These are phyloP conservation scores for Chimonanthus salicifolius DNA, from an alignment of 164 flowering plant genomes.

Conservation along the genomic window DNA sequence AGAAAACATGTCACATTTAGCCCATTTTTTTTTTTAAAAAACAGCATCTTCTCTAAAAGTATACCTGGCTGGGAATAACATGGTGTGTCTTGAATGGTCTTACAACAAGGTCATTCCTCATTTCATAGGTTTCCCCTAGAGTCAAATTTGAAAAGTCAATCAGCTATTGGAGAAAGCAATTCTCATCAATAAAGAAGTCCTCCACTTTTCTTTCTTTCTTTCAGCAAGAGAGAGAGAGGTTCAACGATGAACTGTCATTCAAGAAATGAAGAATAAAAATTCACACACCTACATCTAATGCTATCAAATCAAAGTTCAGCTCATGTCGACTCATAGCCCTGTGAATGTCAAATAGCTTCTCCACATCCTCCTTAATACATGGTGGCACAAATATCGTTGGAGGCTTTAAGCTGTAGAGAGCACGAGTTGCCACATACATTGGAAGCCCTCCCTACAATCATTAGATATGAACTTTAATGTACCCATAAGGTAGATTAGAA, in stretches of 20 bases:
- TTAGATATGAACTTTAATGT: neutral
- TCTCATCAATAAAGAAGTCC: neutral
- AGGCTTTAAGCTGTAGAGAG: constrained; percentile 79
- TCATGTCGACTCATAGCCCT: constrained; percentile 72
- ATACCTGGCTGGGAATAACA: constrained; percentile 97
- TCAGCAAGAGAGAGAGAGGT: no score
- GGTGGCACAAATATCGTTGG: constrained; percentile 93
- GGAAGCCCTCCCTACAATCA: constrained; percentile 91
- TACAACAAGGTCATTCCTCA: constrained; percentile 85
- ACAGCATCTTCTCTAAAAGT: neutral
- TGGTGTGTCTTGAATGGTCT: constrained; percentile 86
- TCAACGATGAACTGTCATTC: neutral
- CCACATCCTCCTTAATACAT: constrained; percentile 82
- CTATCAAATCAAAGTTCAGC: constrained; percentile 71
- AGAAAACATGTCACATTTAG: neutral
- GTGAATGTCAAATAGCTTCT: constrained; percentile 80
- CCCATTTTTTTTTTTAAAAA: no score
- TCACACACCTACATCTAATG: constrained; percentile 77
- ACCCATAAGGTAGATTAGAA: neutral
- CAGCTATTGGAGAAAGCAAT: neutral
- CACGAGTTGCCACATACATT: constrained; percentile 97
- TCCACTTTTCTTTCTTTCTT: neutral
- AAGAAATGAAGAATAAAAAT: neutral
- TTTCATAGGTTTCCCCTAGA: constrained; percentile 90
- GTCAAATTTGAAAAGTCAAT: neutral